These are phyloP conservation scores for Aspergillus cristatus DNA, from an alignment of 495 filamentous ascomycete species.

Conservation along the genomic window DNA sequence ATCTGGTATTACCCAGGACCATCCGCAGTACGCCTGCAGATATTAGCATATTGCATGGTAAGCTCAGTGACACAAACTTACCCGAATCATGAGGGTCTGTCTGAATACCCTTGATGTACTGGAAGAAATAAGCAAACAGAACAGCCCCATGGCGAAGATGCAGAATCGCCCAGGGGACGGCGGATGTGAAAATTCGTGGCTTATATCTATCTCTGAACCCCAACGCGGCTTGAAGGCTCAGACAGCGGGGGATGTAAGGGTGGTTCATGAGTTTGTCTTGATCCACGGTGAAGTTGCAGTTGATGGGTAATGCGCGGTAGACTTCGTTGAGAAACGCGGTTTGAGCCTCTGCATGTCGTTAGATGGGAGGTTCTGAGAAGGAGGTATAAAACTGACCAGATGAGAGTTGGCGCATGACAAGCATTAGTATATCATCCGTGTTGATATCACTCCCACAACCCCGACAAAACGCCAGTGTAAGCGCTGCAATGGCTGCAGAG, in stretches of 20 bases:
- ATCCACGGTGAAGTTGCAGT: constrained; percentile 61
- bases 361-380: background rate
- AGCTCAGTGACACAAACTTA: constrained; percentile 30
- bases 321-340: constrained; percentile 52
- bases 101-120: constrained; percentile 33
- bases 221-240: constrained; percentile 61
- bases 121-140: constrained; percentile 53
- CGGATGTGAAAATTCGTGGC: constrained; percentile 51
- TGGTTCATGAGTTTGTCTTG: constrained; percentile 65
- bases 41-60: constrained; percentile 5
- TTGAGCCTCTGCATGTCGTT: constrained; percentile 24
- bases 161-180: constrained; percentile 64
- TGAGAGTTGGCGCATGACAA: constrained; percentile 43
- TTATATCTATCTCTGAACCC: constrained; percentile 53
- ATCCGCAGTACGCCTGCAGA: constrained; percentile 30
- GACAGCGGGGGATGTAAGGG: constrained; percentile 54
- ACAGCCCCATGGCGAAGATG: constrained; percentile 63
- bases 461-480: constrained; percentile 52
- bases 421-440: constrained; percentile 68
- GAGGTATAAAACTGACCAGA: constrained; percentile 30
- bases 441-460: constrained; percentile 46
- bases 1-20: constrained; percentile 42
- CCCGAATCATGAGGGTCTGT: constrained; percentile 57
- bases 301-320: constrained; percentile 54
- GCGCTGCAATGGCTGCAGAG: constrained; percentile 45